Conservation (phyloP, 352 stramenopile genomes). For the Pythium biforme region DNA sequence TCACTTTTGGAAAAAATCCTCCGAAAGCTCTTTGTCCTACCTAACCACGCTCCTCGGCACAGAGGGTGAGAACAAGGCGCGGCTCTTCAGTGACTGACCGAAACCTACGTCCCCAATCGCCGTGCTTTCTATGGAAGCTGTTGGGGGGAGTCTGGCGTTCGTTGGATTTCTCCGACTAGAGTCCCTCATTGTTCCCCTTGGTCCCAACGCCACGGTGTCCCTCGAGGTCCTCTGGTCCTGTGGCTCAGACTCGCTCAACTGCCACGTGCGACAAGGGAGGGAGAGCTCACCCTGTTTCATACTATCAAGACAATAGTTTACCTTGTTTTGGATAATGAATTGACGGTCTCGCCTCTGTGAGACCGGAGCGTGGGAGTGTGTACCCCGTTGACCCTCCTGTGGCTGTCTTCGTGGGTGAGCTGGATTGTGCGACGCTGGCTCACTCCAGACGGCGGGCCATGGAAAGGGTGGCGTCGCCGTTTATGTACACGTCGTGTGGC, state of each 20-base stretch:
- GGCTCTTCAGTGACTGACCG: too few relatives aligned
- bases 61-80: too few relatives aligned
- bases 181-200: too few relatives aligned
- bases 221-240: not conserved
- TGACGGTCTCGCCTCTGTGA: not conserved
- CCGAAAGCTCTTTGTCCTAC: too few relatives aligned
- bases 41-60: too few relatives aligned
- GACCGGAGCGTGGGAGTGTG: not conserved
- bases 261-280: not conserved
- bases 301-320: not conserved
- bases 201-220: not conserved
- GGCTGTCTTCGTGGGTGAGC: not conserved
- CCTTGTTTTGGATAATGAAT: not conserved
- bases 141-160: too few relatives aligned
- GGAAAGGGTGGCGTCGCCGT: not conserved
- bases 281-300: not conserved
- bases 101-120: too few relatives aligned
- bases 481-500: not conserved
- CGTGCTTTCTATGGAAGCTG: too few relatives aligned
- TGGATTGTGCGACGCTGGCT: not conserved
- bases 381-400: too few relatives aligned
- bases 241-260: not conserved
- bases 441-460: not conserved
- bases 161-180: too few relatives aligned
- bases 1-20: too few relatives aligned